Evolutionary conservation across 805 yeast genomes (phyloP).

Genomic region (Starmerella bombi): DNA sequence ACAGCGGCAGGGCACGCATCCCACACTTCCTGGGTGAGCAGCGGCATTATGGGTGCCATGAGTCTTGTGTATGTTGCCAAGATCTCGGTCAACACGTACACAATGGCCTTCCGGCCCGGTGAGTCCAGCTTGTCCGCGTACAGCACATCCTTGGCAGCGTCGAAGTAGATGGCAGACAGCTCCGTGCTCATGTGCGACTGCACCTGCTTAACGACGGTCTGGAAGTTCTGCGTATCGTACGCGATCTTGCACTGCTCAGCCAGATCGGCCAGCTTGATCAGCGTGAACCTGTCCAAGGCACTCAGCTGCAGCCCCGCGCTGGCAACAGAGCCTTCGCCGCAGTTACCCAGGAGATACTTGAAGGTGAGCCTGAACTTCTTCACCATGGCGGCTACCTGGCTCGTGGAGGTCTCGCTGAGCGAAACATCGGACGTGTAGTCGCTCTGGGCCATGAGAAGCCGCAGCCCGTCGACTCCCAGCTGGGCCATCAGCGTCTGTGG

Average conservation of each 20-base stretch:
- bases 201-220: slow-evolving; percentile 52
- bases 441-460: slow-evolving; percentile 82
- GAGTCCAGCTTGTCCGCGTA: slow-evolving; percentile 52
- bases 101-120: slow-evolving; percentile 42
- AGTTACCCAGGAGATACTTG: slow-evolving; percentile 67
- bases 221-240: slow-evolving; percentile 51
- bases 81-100: slow-evolving; percentile 47
- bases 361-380: slow-evolving; percentile 75
- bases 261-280: slow-evolving; percentile 42
- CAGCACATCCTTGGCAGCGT: slow-evolving; percentile 68
- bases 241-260: slow-evolving; percentile 32
- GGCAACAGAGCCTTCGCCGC: slow-evolving; percentile 30
- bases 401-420: slow-evolving; percentile 56
- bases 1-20: slow-evolving; percentile 34
- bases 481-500: slow-evolving; percentile 52
- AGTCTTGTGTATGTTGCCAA: slow-evolving; percentile 50
- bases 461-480: slow-evolving; percentile 79
- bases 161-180: slow-evolving; percentile 75
- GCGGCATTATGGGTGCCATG: slow-evolving; percentile 70
- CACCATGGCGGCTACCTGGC: slow-evolving; percentile 64
- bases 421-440: slow-evolving; percentile 74
- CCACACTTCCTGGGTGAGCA: slow-evolving; percentile 84
- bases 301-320: slow-evolving; percentile 1
- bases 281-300: slow-evolving; percentile 44
- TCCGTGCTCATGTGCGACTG: slow-evolving; percentile 61